Percentiles rank a stretch among this genome's conserved stretches.
Conservation (phyloP, 2,329 filamentous ascomycete species). For the Intubia oerlemansii region DNA sequence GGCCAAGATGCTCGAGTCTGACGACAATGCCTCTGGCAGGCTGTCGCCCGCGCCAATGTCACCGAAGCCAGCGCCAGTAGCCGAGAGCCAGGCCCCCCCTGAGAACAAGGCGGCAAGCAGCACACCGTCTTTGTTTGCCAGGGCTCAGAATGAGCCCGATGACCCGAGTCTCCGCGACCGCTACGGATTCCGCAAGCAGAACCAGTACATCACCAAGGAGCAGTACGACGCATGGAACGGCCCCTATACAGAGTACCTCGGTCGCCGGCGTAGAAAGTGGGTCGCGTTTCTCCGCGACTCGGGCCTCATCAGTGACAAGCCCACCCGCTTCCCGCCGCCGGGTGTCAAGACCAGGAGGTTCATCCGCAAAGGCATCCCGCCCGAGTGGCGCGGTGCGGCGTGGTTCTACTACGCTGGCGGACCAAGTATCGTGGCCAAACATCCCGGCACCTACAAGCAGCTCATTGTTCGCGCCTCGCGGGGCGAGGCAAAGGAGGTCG, state of each 20-base stretch:
- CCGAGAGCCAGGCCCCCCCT: constrained; percentile 5
- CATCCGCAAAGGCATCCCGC: constrained; percentile 79
- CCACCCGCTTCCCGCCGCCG: constrained; percentile 58
- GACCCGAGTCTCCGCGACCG: constrained; percentile 43
- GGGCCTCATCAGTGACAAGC: constrained; percentile 48
- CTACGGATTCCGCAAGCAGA: constrained; percentile 83
- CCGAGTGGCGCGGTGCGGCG: constrained; percentile 82
- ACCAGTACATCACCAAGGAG: constrained; percentile 52
- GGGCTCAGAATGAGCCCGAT: constrained; percentile 23
- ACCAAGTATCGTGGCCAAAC: constrained; percentile 53
- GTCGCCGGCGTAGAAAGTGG: constrained; percentile 66
- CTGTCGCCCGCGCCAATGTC: constrained; percentile 1
- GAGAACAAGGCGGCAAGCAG: too few relatives aligned
- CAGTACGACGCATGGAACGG: constrained; percentile 69
- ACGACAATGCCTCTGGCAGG: constrained; percentile 5
- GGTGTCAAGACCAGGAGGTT: constrained; percentile 75
- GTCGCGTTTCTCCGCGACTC: constrained; percentile 53
- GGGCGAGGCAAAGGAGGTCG: constrained; percentile 40
- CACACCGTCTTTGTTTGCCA: constrained; percentile 6
- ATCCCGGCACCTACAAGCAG: constrained; percentile 56
- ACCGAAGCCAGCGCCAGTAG: background rate
- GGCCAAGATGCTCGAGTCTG: constrained; percentile 21
- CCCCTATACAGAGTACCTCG: constrained; percentile 54
- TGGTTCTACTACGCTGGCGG: constrained; percentile 96
- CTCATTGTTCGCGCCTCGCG: constrained; percentile 31